Evolutionary conservation across 2,329 filamentous ascomycete species (phyloP), one percentile per base, ranked within the genome.

Genomic region (Phaeosphaeriaceae sp.): DNA sequence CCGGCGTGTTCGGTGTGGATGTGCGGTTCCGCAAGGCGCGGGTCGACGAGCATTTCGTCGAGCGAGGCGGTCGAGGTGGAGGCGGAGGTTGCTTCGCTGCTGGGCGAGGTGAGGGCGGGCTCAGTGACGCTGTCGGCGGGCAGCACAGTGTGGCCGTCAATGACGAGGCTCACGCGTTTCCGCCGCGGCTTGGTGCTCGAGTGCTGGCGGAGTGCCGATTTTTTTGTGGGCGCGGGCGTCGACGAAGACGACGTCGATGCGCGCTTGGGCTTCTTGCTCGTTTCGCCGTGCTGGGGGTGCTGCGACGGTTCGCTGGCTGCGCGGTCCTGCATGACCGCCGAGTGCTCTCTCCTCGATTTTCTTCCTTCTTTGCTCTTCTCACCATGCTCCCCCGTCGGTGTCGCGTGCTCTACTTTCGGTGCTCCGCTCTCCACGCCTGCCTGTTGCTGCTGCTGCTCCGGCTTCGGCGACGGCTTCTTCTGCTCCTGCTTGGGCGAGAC

Each of bases 141-240:
- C 24, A 71, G 71, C 17, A 77, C 74, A 20, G 76, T 76, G 53
- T 76, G 74, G 62, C 76, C 74, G 57, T 77, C 73, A 40, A 77
- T 76, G 53, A 75, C 70, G 44, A 77, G 62, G 59, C 70, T 74
- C 56, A 77, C 75, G 45, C 75, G 63, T 60, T 77, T 77, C 51
- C 75, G 63, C 22, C 66, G 61, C n/a, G 63, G 60, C 33, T 65
- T 56, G 24, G 63, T 56, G 25, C 65, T 64, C 58, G 68, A 70
- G 54, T 58, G 66, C 49, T 62, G 60, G 52, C 72, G 67, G 27
- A 77, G 66, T 17, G 74, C 67, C 5, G 75, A 77, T 51, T 76
- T 76, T 66, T 72, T 74, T 51, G 65, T 63, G 41, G 41, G 7
- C 7, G 41, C 73, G 51, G 65, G 7, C 3, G 20, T 46, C 1